phyloP scores from a whole-genome alignment of 2,329 filamentous ascomycete genomes.

The Scedosporium minutisporum region DNA sequence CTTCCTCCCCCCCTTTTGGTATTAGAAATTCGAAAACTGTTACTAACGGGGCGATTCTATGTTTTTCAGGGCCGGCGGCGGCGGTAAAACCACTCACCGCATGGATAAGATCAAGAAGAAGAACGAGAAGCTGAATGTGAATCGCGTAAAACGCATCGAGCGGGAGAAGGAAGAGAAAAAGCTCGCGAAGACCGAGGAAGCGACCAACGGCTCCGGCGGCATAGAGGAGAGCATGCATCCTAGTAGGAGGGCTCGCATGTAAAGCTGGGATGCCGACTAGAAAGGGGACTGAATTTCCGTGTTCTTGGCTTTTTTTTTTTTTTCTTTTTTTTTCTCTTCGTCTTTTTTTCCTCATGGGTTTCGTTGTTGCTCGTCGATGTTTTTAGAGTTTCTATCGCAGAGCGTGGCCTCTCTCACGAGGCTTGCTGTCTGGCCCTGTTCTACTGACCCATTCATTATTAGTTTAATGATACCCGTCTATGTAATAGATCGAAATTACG shows the following conservation, averaged over 20 bases:
- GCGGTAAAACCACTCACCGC: conserved; percentile 64
- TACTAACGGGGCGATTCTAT: background rate
- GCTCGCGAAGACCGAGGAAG: conserved; percentile 19
- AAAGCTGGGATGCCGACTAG: background rate
- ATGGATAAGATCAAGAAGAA: conserved; percentile 72
- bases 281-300: background rate
- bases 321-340: background rate
- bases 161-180: conserved; percentile 33
- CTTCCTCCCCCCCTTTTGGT: conserved; percentile 3
- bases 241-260: conserved; percentile 30
- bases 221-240: conserved; percentile 35
- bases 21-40: conserved; percentile 6
- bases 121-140: conserved; percentile 74
- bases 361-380: too few relatives aligned
- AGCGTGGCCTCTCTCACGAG: background rate
- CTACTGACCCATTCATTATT: background rate
- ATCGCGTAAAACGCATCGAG: conserved; percentile 38
- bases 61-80: conserved; percentile 62
- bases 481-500: background rate
- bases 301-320: background rate
- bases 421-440: background rate
- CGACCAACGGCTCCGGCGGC: conserved; percentile 13
- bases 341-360: background rate
- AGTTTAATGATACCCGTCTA: background rate
- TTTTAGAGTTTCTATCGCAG: too few relatives aligned